phyloP scores from a whole-genome alignment of 1,284 basidiomycete genomes.

The Coniferiporia weirii region DNA sequence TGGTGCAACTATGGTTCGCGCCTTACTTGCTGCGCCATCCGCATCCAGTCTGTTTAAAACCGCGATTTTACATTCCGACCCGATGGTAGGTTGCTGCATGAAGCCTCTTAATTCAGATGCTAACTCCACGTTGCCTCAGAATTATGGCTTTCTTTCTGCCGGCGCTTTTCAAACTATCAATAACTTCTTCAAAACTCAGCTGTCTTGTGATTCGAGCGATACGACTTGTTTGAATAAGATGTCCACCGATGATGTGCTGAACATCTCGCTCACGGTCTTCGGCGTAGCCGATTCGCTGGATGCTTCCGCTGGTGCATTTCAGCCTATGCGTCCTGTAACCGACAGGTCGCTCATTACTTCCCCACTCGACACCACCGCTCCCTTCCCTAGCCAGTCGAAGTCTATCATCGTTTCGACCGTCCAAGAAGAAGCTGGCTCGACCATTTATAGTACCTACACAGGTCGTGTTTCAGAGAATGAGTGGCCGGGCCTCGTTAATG shows the following conservation, averaged over 20 bases:
- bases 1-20: conserved; percentile 78
- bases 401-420: conserved; percentile 67
- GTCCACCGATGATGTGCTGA: conserved; percentile 47
- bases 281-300: conserved; percentile 38
- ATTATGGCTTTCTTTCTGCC: conserved; percentile 64
- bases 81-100: conserved; percentile 54
- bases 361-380: conserved; percentile 49
- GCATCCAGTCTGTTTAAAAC: conserved; percentile 63
- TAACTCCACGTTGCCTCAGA: conserved; percentile 34
- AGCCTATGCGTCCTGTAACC: conserved; percentile 58
- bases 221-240: conserved; percentile 48
- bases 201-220: conserved; percentile 44
- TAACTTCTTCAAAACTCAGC: conserved; percentile 43
- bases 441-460: conserved; percentile 47
- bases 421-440: conserved; percentile 57
- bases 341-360: conserved; percentile 57
- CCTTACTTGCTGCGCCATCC: conserved; percentile 62
- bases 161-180: conserved; percentile 52
- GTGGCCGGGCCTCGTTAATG: conserved; percentile 38
- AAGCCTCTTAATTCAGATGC: neutral
- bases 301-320: conserved; percentile 43
- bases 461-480: conserved; percentile 35
- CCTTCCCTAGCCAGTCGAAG: conserved; percentile 54
- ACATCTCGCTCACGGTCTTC: conserved; percentile 41
- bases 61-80: conserved; percentile 80